phyloP scores from a whole-genome alignment of 352 stramenopile species.

The Thraustochytrium striatum region DNA sequence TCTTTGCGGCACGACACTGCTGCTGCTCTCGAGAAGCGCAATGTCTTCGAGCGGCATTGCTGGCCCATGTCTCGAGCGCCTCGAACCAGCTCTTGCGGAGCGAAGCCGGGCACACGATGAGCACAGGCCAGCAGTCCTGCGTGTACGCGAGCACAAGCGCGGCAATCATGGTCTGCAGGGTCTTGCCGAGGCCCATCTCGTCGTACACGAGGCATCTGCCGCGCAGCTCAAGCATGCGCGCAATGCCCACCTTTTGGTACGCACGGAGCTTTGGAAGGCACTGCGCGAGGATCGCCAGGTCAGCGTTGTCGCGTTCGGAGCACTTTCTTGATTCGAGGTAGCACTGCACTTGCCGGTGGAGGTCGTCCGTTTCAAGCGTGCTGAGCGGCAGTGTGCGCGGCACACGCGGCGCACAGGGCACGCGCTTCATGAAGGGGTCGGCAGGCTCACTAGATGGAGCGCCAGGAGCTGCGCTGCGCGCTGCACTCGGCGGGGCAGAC shows the following conservation, averaged over 20 bases:
- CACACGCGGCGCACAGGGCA: too few species aligned
- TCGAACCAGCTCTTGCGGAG: conserved; percentile 61
- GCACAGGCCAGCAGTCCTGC: conserved; percentile 54
- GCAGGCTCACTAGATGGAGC: too few species aligned
- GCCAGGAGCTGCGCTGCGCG: too few species aligned
- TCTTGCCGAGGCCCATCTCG: conserved; percentile 91
- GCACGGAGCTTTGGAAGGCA: too few species aligned
- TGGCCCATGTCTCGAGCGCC: conserved; percentile 65
- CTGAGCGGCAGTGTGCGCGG: too few species aligned
- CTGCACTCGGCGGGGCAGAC: too few species aligned
- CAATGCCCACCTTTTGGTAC: background rate
- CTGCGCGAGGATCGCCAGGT: too few species aligned
- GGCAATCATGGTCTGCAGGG: conserved; percentile 88
- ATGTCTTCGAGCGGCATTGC: conserved; percentile 52
- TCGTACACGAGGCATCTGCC: conserved; percentile 64
- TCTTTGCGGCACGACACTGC: background rate
- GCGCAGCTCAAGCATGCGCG: background rate
- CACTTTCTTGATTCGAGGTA: too few species aligned
- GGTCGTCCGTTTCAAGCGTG: too few species aligned
- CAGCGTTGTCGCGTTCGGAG: too few species aligned
- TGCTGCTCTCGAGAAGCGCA: conserved; percentile 43
- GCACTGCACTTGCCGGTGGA: too few species aligned
- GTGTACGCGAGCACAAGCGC: conserved; percentile 27
- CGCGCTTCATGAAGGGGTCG: too few species aligned
- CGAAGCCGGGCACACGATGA: conserved; percentile 60